Evolutionary conservation across 1,139 yeast genomes (phyloP).

Genomic region (Lizanozyma gosingica): DNA sequence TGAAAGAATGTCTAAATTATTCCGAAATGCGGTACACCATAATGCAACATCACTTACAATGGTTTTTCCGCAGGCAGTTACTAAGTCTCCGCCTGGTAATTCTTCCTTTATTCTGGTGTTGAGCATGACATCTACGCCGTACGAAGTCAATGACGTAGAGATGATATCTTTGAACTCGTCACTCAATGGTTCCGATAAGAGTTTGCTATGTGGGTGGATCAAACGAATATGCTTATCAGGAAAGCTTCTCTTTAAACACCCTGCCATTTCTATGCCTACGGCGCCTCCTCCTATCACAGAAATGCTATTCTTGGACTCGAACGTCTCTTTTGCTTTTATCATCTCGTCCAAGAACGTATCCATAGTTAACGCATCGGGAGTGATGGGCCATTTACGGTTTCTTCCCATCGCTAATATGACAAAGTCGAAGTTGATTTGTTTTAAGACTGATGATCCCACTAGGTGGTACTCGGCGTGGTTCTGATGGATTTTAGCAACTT

Average conservation of each 20-base stretch:
- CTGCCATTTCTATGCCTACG: slow-evolving; percentile 42
- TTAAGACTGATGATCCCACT: slow-evolving; percentile 2
- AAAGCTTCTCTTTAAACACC: slow-evolving; percentile 29
- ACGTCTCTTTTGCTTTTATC: slow-evolving; percentile 18
- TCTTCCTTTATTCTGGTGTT: slow-evolving; percentile 21
- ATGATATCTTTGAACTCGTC: slow-evolving; percentile 18
- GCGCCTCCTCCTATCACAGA: slow-evolving; percentile 43
- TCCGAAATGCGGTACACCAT: slow-evolving; percentile 29
- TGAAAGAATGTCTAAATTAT: slow-evolving; percentile 22
- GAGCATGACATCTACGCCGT: slow-evolving; percentile 13
- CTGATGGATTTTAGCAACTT: slow-evolving; percentile 22
- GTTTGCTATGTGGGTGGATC: slow-evolving; percentile 29
- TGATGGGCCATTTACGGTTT: slow-evolving; percentile 45
- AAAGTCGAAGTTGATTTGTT: slow-evolving; percentile 29
- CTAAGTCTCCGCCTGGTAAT: slow-evolving; percentile 19
- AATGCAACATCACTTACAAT: slow-evolving; percentile 25
- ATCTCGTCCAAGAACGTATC: slow-evolving; percentile 24
- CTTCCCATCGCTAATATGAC: slow-evolving; percentile 44
- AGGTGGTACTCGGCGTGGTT: slow-evolving; percentile 13
- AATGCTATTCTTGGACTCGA: slow-evolving; percentile 16
- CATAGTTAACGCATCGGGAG: slow-evolving; percentile 31
- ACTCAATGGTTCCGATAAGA: slow-evolving; percentile 35
- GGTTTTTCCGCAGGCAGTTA: slow-evolving; percentile 18
- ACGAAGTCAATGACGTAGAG: neutral
- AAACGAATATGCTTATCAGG: slow-evolving; percentile 28